phyloP scores from a whole-genome alignment of 1,284 basidiomycete species.

The Ceratobasidium sp. region DNA sequence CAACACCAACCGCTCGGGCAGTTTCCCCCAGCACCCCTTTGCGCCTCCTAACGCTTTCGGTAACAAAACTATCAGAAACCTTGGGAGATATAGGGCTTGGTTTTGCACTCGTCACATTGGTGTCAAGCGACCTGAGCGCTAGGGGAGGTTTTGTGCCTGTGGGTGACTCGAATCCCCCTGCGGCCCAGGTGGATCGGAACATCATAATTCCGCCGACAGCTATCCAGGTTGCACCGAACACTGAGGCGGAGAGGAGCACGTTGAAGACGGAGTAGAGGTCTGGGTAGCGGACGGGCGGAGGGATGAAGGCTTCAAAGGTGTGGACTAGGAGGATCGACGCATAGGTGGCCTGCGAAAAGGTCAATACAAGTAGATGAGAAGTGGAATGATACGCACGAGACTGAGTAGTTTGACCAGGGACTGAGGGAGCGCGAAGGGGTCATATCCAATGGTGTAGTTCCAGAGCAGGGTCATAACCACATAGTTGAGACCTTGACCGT shows the following conservation, averaged over 20 bases:
- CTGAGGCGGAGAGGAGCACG: slow-evolving; percentile 78
- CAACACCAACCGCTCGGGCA: neutral
- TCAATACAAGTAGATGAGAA: neutral
- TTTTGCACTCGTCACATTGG: neutral
- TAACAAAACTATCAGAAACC: neutral
- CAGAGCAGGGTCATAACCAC: slow-evolving; percentile 70
- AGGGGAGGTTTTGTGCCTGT: neutral
- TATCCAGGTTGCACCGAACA: slow-evolving; percentile 66
- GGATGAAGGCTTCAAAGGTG: slow-evolving; percentile 63
- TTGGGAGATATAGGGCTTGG: slow-evolving; percentile 10
- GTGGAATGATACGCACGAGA: slow-evolving; percentile 56
- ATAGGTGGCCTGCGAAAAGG: slow-evolving; percentile 62
- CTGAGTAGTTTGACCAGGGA: slow-evolving; percentile 64
- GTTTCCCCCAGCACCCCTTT: neutral
- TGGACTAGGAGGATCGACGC: slow-evolving; percentile 64
- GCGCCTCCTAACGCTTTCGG: slow-evolving; percentile 7
- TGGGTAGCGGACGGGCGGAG: slow-evolving; percentile 76
- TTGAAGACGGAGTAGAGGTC: slow-evolving; percentile 88
- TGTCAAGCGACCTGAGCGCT: neutral
- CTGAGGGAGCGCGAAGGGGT: slow-evolving; percentile 57
- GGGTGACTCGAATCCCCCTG: slow-evolving; percentile 15
- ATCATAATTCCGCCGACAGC: slow-evolving; percentile 41
- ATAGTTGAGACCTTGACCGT: slow-evolving; percentile 81
- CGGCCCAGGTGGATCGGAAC: slow-evolving; percentile 40
- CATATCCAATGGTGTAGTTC: slow-evolving; percentile 84